Evolutionary conservation across 169 alveolate species (phyloP).

Genomic region (Eimeria zaria): DNA sequence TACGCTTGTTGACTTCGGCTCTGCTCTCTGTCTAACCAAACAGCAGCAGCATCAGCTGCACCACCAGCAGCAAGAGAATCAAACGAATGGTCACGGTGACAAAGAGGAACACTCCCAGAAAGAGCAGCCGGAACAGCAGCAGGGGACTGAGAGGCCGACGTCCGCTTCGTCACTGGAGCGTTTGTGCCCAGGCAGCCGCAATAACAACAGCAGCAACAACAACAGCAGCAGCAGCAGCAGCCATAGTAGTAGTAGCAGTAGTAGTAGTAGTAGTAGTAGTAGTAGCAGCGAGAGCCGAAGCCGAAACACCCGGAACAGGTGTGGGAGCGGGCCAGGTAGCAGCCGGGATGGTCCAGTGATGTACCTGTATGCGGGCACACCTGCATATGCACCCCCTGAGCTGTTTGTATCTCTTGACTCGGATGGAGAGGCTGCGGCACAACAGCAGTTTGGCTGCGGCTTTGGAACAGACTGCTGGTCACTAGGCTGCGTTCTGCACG

Average conservation of each 20-base stretch:
- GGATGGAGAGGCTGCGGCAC: background rate
- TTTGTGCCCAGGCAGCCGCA: background rate
- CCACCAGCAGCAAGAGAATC: background rate
- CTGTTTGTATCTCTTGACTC: background rate
- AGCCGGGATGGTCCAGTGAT: background rate
- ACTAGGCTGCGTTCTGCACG: slow-evolving; percentile 31
- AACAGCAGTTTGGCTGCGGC: slow-evolving; percentile 26
- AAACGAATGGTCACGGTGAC: background rate
- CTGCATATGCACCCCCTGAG: slow-evolving; percentile 42
- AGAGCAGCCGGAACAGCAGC: background rate
- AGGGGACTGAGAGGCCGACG: background rate
- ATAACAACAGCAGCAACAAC: background rate
- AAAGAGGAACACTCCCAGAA: background rate
- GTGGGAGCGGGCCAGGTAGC: background rate
- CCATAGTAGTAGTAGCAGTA: background rate
- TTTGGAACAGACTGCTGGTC: slow-evolving; percentile 72
- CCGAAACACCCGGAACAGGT: background rate
- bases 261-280: background rate
- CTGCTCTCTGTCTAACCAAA: slow-evolving; percentile 51
- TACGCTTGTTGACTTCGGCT: slow-evolving; percentile 93
- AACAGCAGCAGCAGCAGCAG: background rate
- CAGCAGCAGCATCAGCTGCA: slow-evolving; percentile 9
- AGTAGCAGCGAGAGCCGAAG: background rate
- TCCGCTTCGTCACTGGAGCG: background rate
- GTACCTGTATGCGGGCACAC: slow-evolving; percentile 31